Conservation (phyloP, 2,329 filamentous ascomycete species). For the Alternaria sp. region DNA sequence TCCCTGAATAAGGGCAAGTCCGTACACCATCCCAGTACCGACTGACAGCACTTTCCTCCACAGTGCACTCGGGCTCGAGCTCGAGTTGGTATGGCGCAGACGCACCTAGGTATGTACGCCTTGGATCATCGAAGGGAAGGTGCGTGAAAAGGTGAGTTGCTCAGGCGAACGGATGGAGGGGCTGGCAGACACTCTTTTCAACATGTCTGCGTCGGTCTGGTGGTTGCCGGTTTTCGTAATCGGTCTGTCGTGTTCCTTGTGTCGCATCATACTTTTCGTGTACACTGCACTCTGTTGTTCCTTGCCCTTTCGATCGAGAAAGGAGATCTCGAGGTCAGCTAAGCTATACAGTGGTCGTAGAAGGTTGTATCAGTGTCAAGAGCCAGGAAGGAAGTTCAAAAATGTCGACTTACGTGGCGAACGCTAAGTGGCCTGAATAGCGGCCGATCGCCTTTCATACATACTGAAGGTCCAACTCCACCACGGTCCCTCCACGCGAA, state of each 20-base stretch:
- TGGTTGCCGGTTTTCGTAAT: constrained; percentile 17
- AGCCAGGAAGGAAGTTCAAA: constrained; percentile 29
- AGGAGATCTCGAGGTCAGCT: constrained; percentile 2
- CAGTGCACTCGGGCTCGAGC: neutral
- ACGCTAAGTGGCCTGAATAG: constrained; percentile 53
- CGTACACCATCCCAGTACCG: neutral
- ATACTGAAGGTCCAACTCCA: constrained; percentile 9
- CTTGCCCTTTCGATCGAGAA: constrained; percentile 14
- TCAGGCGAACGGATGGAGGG: neutral
- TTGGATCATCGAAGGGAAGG: neutral
- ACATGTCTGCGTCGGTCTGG: neutral
- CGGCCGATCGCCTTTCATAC: constrained; percentile 44
- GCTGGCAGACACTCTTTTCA: neutral
- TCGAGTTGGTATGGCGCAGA: neutral
- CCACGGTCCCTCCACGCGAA: constrained; percentile 19
- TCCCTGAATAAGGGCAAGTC: neutral
- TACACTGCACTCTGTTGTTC: constrained; percentile 20
- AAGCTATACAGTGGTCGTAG: constrained; percentile 17
- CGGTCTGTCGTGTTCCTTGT: constrained; percentile 28
- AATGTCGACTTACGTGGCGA: constrained; percentile 50
- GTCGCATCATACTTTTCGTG: constrained; percentile 30
- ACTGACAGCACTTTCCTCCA: neutral
- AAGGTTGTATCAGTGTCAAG: constrained; percentile 32
- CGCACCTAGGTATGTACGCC: neutral
- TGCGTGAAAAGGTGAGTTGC: neutral